Base-by-base conservation (phyloP, 225 moss, liverwort and hornwort species). In the Marchantia paleacea region DNA sequence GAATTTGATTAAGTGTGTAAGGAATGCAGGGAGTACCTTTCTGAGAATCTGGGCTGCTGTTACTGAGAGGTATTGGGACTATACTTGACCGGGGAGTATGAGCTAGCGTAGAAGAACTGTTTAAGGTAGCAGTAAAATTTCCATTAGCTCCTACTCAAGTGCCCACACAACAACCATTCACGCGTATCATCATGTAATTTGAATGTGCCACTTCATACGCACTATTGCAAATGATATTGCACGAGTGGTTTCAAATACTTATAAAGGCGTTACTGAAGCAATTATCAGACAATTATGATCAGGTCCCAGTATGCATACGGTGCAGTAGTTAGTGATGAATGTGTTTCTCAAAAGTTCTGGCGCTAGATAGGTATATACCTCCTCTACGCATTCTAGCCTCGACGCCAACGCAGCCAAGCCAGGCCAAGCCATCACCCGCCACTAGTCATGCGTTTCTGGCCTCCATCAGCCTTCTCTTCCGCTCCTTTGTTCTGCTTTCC, bases 141-240 rank as follows among this genome's bases (percentile, higher is more conserved):
- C n/a, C 9, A 62, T 62, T 62, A 24, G 68, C 29, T 68, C 68
- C 30, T 14, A 68, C 68, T 68, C 68, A 68, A 68, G 68, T 68
- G 12, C 29, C 65, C 13, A 68, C 8, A 68, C 68, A 68, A 68
- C 31, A 30, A 68, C 30, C 12, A 12, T 8, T 66, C 25, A 10
- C 9, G 66, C 22, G 57, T 57, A 57, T 57, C 57, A 57, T 57
- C 57, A 66, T 10, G 66, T 68, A 13, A 28, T 68, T 68, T 15
- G 12, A 68, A 28, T 31, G 31, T 13, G 30, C 68, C 68, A 68
- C 29, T 68, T 29, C 68, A 68, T 68, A 62, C 62, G 10, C 62
- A n/a, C 62, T 24, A 24, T 22, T 19, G 24, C 22, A 7, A 62
- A 62, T 62, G n/a, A 62, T 62, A 19, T 62, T 62, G 62, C 62